Evolutionary conservation across 2,329 filamentous ascomycete genomes (phyloP), one percentile per base, ranked within the genome.

Genomic region (Fusarium sterilihyphosum): DNA sequence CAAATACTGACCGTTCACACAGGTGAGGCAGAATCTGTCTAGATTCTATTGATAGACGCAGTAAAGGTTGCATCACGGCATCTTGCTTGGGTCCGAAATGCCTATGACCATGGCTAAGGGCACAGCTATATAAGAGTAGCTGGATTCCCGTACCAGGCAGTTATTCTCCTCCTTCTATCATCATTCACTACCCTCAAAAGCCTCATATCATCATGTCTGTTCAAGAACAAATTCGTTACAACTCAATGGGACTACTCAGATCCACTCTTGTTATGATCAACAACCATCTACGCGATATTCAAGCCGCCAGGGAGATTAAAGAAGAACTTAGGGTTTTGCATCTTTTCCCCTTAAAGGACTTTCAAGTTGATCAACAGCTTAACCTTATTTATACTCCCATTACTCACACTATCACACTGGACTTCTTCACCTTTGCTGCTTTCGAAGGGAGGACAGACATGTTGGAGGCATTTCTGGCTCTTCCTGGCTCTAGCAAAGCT

Each of bases 241-340:
- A 14, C 20, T 22, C 1, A 40, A 40, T 40, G 8, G 38, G 20
- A 22, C 22, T 40, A 3, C 38, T 40, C 4, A 22, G 12, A 22
- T 14, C 38, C 12, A 14, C 12, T 12, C 22, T 22, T 40, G 12
- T 40, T 22, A 6, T 22, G 2, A 40, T 22, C 11, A 6, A 22
- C 2, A 8, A 3, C 38, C 20, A 40, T 40, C 8, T 40, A 40
- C 12, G 1, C 2, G 20, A 40, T 22, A 22, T 40, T 8, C 11
- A 40, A 40, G 8, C 6, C 4, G 12, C 38, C 2, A 8, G 12
- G 20, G 20, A 40, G 8, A 40, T 40, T 8, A 40, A 40, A 0
- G 1, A 40, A 22, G 38, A 22, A 8, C 12, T 22, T 13, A 22
- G 20, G 20, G 7, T 40, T 40, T 40, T 3, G 3, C 0, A 8